phyloP scores from a whole-genome alignment of 2,329 filamentous ascomycete species.

The Pseudodiploospora longispora region DNA sequence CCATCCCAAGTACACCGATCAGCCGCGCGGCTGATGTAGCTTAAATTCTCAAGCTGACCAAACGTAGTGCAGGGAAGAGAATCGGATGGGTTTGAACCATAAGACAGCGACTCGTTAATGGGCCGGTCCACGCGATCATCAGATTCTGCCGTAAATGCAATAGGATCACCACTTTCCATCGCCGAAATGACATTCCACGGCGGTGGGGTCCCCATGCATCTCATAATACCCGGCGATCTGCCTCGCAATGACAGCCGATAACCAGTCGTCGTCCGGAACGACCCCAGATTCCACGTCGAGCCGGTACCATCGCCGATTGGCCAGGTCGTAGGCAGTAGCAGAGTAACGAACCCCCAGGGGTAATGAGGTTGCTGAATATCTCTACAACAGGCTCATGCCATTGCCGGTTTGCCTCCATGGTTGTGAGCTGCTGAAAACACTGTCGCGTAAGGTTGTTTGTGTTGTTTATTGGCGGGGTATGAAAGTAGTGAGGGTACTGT shows the following conservation, averaged over 20 bases:
- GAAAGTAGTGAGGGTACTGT: no score
- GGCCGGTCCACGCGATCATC: slow-evolving; percentile 3
- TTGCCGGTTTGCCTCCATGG: slow-evolving; percentile 6
- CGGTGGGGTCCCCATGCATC: neutral
- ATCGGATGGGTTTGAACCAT: slow-evolving; percentile 5
- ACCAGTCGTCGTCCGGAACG: slow-evolving; percentile 5
- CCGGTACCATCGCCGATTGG: slow-evolving; percentile 13
- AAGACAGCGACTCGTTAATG: slow-evolving; percentile 5
- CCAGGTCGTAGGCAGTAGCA: slow-evolving; percentile 10
- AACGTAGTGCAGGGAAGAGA: slow-evolving; percentile 7
- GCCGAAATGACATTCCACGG: slow-evolving; percentile 1
- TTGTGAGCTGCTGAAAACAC: neutral
- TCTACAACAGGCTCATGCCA: slow-evolving; percentile 11
- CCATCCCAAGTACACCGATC: slow-evolving; percentile 9
- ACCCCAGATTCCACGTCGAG: slow-evolving; percentile 8
- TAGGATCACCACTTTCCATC: neutral
- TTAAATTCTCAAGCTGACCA: slow-evolving; percentile 5
- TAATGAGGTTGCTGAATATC: slow-evolving; percentile 8
- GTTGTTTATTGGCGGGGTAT: no score
- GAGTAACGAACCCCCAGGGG: slow-evolving; percentile 2
- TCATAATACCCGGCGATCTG: slow-evolving; percentile 7
- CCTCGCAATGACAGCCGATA: neutral
- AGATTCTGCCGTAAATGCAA: slow-evolving; percentile 1
- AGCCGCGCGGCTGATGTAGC: slow-evolving; percentile 8
- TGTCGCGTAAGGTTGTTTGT: no score